phyloP scores from a whole-genome alignment of 2,329 filamentous ascomycete genomes.

The Colletotrichum lindemuthianum region DNA sequence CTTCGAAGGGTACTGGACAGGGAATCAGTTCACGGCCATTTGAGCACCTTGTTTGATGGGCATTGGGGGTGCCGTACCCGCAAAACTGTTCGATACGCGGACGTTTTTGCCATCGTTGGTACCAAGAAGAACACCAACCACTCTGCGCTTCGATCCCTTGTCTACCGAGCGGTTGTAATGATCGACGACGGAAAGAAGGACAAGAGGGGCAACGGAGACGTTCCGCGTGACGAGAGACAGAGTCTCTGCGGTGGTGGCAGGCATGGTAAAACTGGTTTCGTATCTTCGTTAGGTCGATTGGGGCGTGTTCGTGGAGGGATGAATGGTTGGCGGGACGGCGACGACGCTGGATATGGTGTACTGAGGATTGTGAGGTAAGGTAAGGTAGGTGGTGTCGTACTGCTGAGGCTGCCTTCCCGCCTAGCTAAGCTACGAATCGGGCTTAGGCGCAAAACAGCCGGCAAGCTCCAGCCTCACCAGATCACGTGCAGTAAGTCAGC shows the following conservation, averaged over 20 bases:
- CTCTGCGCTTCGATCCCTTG: conserved; percentile 86
- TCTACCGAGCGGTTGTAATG: conserved; percentile 94
- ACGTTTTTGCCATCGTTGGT: conserved; percentile 97
- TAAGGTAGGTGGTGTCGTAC: conserved; percentile 37
- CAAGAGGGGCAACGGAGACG: conserved; percentile 96
- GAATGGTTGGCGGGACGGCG: conserved; percentile 17
- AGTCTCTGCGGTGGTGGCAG: conserved; percentile 95
- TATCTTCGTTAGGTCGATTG: conserved; percentile 36
- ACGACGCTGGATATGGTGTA: conserved; percentile 23
- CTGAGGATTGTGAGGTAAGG: conserved; percentile 1
- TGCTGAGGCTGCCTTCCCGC: conserved; percentile 42
- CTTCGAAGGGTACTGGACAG: conserved; percentile 88
- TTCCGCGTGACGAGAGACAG: conserved; percentile 93
- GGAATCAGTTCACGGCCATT: conserved; percentile 32
- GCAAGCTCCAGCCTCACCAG: conserved; percentile 36
- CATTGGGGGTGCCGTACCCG: conserved; percentile 67
- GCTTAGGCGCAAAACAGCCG: conserved; percentile 27
- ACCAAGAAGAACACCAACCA: conserved; percentile 92
- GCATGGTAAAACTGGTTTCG: conserved; percentile 69
- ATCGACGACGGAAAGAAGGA: conserved; percentile 97
- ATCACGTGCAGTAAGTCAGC: conserved; percentile 29
- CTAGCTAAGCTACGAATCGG: conserved; percentile 36
- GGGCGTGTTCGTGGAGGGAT: conserved; percentile 23
- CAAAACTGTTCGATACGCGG: conserved; percentile 98
- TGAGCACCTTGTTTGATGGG: conserved; percentile 15